phyloP scores from a whole-genome alignment of 2,329 filamentous ascomycete species.

The Botrytis cinerea region DNA sequence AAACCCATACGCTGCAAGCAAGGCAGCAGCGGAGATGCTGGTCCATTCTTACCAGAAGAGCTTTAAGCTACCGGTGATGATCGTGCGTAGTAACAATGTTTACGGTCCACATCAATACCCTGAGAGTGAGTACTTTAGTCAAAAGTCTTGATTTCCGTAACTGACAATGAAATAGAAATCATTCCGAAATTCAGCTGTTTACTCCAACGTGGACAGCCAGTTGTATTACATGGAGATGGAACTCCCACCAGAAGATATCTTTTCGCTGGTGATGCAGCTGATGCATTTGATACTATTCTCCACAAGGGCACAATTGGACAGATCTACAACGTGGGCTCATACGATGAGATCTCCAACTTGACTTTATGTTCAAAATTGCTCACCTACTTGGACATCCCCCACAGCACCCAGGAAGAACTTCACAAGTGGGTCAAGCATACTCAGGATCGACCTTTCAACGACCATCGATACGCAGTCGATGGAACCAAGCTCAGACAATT shows the following conservation, averaged over 20 bases:
- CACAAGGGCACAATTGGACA: constrained; percentile 74
- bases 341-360: constrained; percentile 75
- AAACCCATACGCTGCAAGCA: constrained; percentile 80
- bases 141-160: background rate
- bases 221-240: constrained; percentile 76
- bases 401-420: constrained; percentile 54
- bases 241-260: constrained; percentile 74
- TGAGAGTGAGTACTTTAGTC: constrained; percentile 61
- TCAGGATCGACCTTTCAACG: constrained; percentile 76
- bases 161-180: constrained; percentile 58
- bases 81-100: constrained; percentile 81
- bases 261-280: constrained; percentile 75
- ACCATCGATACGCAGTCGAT: constrained; percentile 71
- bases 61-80: constrained; percentile 77
- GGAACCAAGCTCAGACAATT: constrained; percentile 66
- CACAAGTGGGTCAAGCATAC: constrained; percentile 72
- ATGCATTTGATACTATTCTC: constrained; percentile 81
- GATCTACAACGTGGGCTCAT: constrained; percentile 80
- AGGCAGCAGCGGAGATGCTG: constrained; percentile 81
- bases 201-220: constrained; percentile 63
- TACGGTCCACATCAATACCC: constrained; percentile 84
- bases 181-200: constrained; percentile 81
- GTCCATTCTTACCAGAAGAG: constrained; percentile 85
- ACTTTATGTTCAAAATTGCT: constrained; percentile 67
- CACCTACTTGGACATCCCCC: constrained; percentile 58